These are phyloP conservation scores for Alternaria triticina DNA, from an alignment of 2,329 filamentous ascomycete species.

Conservation along the genomic window DNA sequence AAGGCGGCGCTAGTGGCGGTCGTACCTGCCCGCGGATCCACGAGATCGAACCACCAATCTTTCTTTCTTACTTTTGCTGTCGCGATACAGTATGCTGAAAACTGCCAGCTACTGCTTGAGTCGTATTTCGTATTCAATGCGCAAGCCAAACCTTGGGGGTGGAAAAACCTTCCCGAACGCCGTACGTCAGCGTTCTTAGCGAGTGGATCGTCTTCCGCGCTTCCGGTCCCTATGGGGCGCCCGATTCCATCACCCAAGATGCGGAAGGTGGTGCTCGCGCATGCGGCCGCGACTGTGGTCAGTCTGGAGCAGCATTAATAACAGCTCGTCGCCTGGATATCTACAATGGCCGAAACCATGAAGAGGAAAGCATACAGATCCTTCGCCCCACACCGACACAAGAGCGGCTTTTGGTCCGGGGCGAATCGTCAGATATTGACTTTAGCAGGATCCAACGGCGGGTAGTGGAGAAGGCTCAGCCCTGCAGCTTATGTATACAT, in stretches of 20 bases:
- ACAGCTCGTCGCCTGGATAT: not conserved
- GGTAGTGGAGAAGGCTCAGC: slow-evolving; percentile 32
- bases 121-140: not conserved
- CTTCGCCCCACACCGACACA: slow-evolving; percentile 1
- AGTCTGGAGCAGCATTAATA: not conserved
- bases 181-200: slow-evolving; percentile 27
- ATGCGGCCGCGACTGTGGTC: not conserved
- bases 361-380: not conserved
- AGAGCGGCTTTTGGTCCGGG: slow-evolving; percentile 1
- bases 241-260: slow-evolving; percentile 1
- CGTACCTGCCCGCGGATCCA: not conserved
- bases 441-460: slow-evolving; percentile 21
- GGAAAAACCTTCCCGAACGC: not conserved
- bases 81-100: not conserved
- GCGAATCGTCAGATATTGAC: slow-evolving; percentile 4
- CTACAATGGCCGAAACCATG: not conserved
- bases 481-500: slow-evolving; percentile 27
- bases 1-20: slow-evolving; percentile 3
- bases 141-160: not conserved
- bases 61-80: not conserved
- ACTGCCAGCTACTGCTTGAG: not conserved
- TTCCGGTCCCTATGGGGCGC: slow-evolving; percentile 21
- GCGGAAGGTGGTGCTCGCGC: not conserved
- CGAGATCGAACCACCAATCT: not conserved
- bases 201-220: slow-evolving; percentile 29